A percentile compares a stretch with the other conserved stretches of the same genome.
Evolutionary conservation across 352 stramenopile genomes (phyloP).

Genomic region (Globisporangium paddicum): DNA sequence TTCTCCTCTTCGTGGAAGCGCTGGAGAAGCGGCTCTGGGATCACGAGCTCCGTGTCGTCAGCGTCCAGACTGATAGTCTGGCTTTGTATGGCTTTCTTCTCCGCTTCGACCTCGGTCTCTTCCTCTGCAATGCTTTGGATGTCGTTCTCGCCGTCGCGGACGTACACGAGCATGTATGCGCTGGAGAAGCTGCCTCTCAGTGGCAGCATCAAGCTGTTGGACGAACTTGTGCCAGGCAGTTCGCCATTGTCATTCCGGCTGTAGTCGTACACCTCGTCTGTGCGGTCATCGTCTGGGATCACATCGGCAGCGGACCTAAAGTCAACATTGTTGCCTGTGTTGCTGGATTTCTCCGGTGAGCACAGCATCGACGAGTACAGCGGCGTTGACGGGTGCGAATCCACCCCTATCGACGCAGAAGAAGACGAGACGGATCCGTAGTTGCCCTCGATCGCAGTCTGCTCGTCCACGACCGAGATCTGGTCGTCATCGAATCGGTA

Average conservation of each 20-base stretch:
- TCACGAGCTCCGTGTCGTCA: conserved; percentile 22
- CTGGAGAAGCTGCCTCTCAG: conserved; percentile 69
- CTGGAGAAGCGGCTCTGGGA: conserved; percentile 48
- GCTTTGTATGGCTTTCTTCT: neutral
- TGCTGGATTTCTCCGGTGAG: conserved; percentile 32
- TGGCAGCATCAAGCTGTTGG: conserved; percentile 48
- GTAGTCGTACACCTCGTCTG: conserved; percentile 42
- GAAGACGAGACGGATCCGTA: conserved; percentile 43
- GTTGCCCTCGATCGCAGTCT: conserved; percentile 69
- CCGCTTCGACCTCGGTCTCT: conserved; percentile 9
- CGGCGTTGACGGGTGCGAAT: conserved; percentile 31
- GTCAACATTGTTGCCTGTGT: conserved; percentile 18
- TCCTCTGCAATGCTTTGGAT: conserved; percentile 45
- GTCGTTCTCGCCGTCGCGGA: conserved; percentile 73
- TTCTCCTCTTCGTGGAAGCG: conserved; percentile 83
- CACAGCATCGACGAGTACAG: conserved; percentile 51
- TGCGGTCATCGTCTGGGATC: conserved; percentile 21
- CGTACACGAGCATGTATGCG: conserved; percentile 88
- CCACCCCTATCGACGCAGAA: neutral
- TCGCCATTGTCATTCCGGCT: conserved; percentile 19
- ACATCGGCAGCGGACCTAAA: conserved; percentile 34
- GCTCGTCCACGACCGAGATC: conserved; percentile 71
- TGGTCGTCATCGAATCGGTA: conserved; percentile 86
- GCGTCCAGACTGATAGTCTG: neutral
- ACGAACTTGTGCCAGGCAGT: conserved; percentile 7